phyloP scores from a whole-genome alignment of 2,329 filamentous ascomycete genomes.

The Aspergillaceae sp. region DNA sequence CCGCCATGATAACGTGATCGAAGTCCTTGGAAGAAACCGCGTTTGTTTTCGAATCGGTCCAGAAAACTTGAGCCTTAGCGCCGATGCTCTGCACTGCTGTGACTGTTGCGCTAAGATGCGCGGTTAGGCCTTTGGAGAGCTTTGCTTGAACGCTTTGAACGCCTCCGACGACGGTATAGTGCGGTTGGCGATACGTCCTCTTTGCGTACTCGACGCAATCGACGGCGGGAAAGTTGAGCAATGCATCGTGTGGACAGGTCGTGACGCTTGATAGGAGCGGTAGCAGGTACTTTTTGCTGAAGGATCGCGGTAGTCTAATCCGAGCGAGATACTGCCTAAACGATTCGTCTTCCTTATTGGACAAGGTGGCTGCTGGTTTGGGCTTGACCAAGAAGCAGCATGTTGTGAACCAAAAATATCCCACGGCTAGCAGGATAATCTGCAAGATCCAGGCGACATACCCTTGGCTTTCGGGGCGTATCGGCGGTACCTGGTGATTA shows the following conservation, averaged over 20 bases:
- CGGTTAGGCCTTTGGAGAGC: conserved; percentile 4
- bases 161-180: conserved; percentile 13
- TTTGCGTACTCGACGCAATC: conserved; percentile 14
- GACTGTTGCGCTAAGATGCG: conserved; percentile 8
- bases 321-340: conserved; percentile 44
- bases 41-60: conserved; percentile 2
- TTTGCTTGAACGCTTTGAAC: conserved; percentile 11
- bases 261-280: conserved; percentile 38
- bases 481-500: conserved; percentile 41
- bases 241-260: conserved; percentile 15
- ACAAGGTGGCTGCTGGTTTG: neutral
- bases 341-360: conserved; percentile 29
- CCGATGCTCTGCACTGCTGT: conserved; percentile 3
- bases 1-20: conserved; percentile 47
- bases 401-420: conserved; percentile 47
- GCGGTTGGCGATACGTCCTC: conserved; percentile 12
- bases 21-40: conserved; percentile 31
- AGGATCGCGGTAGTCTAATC: conserved; percentile 43
- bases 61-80: conserved; percentile 5
- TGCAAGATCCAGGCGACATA: conserved; percentile 38
- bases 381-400: conserved; percentile 45
- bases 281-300: conserved; percentile 43
- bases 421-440: conserved; percentile 38
- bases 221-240: conserved; percentile 14
- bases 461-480: conserved; percentile 28